phyloP scores from a whole-genome alignment of 202 grass and related monocot genomes.

The Hordeum pubiflorum region DNA sequence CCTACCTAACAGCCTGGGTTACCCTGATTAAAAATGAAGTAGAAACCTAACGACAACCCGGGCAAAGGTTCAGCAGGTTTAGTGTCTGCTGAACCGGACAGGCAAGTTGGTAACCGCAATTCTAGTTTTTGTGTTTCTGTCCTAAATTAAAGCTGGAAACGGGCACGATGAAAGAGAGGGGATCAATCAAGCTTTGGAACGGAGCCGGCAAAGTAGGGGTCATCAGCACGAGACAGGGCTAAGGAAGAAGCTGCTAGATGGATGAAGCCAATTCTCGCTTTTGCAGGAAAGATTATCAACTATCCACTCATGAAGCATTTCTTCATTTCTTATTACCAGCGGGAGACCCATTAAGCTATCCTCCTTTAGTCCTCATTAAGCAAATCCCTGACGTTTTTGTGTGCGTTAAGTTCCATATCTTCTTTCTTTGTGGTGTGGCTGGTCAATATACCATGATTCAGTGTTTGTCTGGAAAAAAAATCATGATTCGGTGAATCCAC shows the following conservation, averaged over 20 bases:
- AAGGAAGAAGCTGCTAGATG: neutral
- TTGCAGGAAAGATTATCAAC: neutral
- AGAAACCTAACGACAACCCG: no score
- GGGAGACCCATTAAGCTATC: neutral
- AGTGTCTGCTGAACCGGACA: neutral
- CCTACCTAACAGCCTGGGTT: neutral
- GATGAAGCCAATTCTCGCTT: neutral
- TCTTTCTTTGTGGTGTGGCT: neutral
- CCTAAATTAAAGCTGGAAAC: neutral
- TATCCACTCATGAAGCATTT: neutral
- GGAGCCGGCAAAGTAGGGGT: neutral
- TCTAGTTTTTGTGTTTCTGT: neutral
- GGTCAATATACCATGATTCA: neutral
- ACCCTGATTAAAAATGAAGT: neutral
- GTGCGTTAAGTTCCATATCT: no score
- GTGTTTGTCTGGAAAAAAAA: neutral
- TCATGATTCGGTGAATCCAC: neutral
- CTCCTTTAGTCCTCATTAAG: neutral
- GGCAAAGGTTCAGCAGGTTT: neutral
- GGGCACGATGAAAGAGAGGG: neutral
- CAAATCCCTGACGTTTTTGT: neutral
- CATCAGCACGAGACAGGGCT: neutral
- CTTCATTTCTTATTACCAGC: neutral
- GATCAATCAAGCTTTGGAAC: slow-evolving; percentile 2
- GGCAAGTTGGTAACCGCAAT: neutral